Base-by-base conservation (phyloP, 257 asterid genomes). In the Coffea eugenioides region DNA sequence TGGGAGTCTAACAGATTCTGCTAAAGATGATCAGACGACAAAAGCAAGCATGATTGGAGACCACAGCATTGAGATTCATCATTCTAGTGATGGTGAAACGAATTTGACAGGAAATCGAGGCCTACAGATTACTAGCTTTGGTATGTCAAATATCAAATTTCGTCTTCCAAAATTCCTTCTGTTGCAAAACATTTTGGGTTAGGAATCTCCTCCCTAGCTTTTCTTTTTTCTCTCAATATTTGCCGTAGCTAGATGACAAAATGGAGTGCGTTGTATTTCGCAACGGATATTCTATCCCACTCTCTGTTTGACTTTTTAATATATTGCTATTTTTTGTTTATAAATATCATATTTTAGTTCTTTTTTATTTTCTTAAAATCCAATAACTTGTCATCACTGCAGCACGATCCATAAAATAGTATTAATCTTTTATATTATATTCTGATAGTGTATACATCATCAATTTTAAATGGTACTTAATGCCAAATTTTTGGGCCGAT, bases 71-170 rank as follows among this genome's bases (percentile, higher is more conserved):
- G 78, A 79, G 10, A 64, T 78, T n/a, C n/a, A n/a, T n/a, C n/a
- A n/a, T n/a, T n/a, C n/a, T 79, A 81, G 76, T 71, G 83, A 81
- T 41, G 88, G 74, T 45, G 83, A 81, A 16, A 48, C 59, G 25
- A 23, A 8, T 2, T 1, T 8, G 18, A 59, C 5, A 2, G 3
- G 25, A 5, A 41, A 64, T 67, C 81, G 54, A 51, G 21, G 79
- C 25, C 69, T 0, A 25, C n/a, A 18, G 16, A 73, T 75, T 25
- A 64, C 67, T 25, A 76, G 23, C 62, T 52, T 6, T 45, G 82
- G 85, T 79, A 77, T n/a, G 7, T n/a, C 16, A 54, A 8, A 8
- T n/a, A 6, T 14, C 21, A 2, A 6, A 57, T 39, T 27, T 12
- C 0, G 15, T 74, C 39, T 20, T 15, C 21, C 34, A 46, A 25